These are phyloP conservation scores for Casuarina cunninghamiana DNA, from an alignment of 306 rosid genomes.

Conservation along the genomic window DNA sequence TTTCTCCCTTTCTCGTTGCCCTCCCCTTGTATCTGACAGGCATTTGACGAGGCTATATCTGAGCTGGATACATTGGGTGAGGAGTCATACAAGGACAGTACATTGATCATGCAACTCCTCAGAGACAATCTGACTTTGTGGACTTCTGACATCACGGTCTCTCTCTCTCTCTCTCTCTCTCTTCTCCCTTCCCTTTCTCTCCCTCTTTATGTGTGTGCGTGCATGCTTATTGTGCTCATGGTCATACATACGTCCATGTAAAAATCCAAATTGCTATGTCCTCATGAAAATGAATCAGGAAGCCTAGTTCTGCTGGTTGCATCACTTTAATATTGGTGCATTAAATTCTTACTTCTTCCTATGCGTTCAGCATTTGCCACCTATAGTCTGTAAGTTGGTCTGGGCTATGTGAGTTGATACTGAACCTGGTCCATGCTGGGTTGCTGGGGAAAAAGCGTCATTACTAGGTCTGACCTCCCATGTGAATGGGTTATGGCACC, in stretches of 20 bases:
- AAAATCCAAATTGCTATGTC: not conserved
- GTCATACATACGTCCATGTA: not conserved
- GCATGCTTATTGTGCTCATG: too few relatives aligned
- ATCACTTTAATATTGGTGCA: not conserved
- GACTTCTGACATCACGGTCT: conserved; percentile 91
- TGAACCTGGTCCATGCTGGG: not conserved
- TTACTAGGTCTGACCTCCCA: not conserved
- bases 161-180: conserved; percentile 17
- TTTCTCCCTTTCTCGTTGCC: not conserved
- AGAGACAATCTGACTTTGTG: conserved; percentile 93
- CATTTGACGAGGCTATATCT: conserved; percentile 92
- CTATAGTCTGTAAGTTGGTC: not conserved
- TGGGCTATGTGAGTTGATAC: not conserved
- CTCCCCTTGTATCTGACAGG: conserved; percentile 41
- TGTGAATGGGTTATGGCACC: too few relatives aligned
- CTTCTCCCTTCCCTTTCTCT: not conserved
- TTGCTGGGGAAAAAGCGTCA: not conserved
- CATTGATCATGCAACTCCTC: conserved; percentile 96
- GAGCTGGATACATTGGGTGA: conserved; percentile 93
- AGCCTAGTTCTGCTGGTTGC: not conserved
- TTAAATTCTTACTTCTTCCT: not conserved
- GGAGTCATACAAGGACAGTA: conserved; percentile 97
- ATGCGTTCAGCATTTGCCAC: not conserved
- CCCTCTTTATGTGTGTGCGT: not conserved
- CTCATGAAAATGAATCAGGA: not conserved